Percentiles rank a stretch among this genome's conserved stretches.
phyloP scores from a whole-genome alignment of 2,329 filamentous ascomycete genomes.

The Magnaporthales sp. region DNA sequence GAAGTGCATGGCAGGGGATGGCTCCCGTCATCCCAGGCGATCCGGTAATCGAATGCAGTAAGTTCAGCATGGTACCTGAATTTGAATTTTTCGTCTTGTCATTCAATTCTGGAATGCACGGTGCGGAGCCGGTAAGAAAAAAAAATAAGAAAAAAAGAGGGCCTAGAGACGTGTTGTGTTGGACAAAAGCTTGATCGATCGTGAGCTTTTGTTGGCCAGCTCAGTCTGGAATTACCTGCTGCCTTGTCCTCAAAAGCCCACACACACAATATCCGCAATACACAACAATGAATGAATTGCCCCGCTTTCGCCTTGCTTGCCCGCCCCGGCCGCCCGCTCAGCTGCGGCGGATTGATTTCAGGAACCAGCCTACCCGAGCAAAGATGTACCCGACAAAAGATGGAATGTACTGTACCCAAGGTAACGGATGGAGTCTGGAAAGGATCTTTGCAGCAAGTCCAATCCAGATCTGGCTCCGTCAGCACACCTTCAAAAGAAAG shows the following conservation, averaged over 20 bases:
- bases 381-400: background rate
- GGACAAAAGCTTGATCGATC: background rate
- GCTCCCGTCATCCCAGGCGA: background rate
- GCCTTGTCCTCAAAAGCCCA: background rate
- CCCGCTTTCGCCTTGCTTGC: background rate
- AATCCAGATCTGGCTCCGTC: background rate
- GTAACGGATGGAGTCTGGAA: background rate
- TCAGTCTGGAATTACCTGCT: background rate
- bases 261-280: background rate
- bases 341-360: background rate
- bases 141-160: background rate
- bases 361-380: background rate
- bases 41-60: background rate
- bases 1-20: background rate
- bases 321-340: background rate
- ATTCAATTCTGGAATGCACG: background rate
- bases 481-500: background rate
- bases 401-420: background rate
- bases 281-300: background rate
- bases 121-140: background rate
- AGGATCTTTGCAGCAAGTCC: background rate
- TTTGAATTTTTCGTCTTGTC: background rate
- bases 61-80: background rate
- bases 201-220: background rate
- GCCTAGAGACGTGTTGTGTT: background rate